A percentile compares a stretch with the other conserved stretches of the same genome.
phyloP scores from a whole-genome alignment of 2,329 filamentous ascomycete genomes.

The Epichloe coenophiala region DNA sequence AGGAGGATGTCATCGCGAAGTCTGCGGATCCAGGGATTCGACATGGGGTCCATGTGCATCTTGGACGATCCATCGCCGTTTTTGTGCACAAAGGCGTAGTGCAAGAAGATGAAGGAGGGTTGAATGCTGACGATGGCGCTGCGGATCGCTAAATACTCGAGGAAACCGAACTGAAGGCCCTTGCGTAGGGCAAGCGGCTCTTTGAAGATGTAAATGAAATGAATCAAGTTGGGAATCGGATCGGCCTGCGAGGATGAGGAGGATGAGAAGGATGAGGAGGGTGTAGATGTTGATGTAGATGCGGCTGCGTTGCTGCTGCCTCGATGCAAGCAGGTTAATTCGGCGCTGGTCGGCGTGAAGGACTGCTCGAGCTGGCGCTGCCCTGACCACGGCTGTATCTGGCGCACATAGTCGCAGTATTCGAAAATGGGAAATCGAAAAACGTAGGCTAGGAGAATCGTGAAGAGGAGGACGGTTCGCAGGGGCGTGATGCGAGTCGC shows the following conservation, averaged over 20 bases:
- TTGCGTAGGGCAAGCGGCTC: conserved; percentile 2
- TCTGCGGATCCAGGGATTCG: conserved; percentile 7
- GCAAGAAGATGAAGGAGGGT: conserved; percentile 2
- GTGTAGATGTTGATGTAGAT: not conserved
- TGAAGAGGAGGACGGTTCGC: not conserved
- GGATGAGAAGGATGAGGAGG: too few relatives aligned
- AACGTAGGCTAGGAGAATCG: not conserved
- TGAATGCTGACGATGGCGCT: conserved; percentile 7
- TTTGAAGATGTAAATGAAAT: conserved; percentile 8
- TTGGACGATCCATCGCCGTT: conserved; percentile 1
- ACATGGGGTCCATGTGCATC: not conserved
- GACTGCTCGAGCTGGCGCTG: conserved; percentile 7
- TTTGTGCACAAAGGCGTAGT: conserved; percentile 3
- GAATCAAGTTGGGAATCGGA: conserved; percentile 7
- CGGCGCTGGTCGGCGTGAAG: conserved; percentile 6
- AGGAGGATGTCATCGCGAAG: conserved; percentile 5
- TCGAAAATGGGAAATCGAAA: not conserved
- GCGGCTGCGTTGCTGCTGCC: not conserved
- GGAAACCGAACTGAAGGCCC: conserved; percentile 6
- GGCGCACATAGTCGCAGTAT: conserved; percentile 3
- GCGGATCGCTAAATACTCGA: conserved; percentile 8
- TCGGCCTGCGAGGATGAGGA: not conserved
- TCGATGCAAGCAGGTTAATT: conserved; percentile 7
- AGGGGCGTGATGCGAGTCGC: not conserved
- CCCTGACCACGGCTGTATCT: conserved; percentile 4